A percentile compares a stretch with the other conserved stretches of the same genome.
phyloP scores from a whole-genome alignment of 352 stramenopile genomes.

The Pythium dissimile region DNA sequence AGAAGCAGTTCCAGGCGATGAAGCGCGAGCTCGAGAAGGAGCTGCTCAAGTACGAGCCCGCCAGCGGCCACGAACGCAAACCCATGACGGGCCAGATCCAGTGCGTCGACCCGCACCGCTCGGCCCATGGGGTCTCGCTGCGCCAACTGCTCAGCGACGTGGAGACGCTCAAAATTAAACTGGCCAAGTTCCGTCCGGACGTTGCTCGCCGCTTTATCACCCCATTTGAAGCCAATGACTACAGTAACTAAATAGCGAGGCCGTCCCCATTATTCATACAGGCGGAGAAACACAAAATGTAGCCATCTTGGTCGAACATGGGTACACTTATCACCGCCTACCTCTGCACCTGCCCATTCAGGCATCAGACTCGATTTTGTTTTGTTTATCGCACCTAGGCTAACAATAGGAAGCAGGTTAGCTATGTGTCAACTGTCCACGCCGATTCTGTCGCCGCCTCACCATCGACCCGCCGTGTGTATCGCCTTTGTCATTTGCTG shows the following conservation, averaged over 20 bases:
- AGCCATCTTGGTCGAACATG: conserved; percentile 6
- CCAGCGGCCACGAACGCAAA: conserved; percentile 27
- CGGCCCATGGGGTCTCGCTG: conserved; percentile 37
- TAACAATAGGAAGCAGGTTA: conserved; percentile 1
- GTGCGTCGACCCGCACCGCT: conserved; percentile 54
- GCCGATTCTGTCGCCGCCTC: neutral
- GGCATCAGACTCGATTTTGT: neutral
- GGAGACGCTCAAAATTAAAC: conserved; percentile 32
- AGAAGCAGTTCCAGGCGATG: conserved; percentile 32
- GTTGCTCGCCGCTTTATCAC: conserved; percentile 45
- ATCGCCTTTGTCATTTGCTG: neutral
- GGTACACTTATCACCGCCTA: neutral
- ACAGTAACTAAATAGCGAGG: no score
- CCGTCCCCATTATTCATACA: neutral
- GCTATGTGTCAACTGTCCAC: no score
- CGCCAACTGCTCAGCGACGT: conserved; percentile 48
- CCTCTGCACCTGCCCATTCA: no score
- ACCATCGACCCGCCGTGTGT: neutral
- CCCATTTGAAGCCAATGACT: conserved; percentile 30
- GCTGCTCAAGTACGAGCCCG: conserved; percentile 60
- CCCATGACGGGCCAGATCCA: conserved; percentile 32
- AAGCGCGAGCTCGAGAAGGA: conserved; percentile 46
- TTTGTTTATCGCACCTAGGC: neutral
- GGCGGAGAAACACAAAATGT: neutral
- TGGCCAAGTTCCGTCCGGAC: conserved; percentile 55